Base-by-base conservation (phyloP, 805 yeast species). In the Wickerhamiella sergipiensis region DNA sequence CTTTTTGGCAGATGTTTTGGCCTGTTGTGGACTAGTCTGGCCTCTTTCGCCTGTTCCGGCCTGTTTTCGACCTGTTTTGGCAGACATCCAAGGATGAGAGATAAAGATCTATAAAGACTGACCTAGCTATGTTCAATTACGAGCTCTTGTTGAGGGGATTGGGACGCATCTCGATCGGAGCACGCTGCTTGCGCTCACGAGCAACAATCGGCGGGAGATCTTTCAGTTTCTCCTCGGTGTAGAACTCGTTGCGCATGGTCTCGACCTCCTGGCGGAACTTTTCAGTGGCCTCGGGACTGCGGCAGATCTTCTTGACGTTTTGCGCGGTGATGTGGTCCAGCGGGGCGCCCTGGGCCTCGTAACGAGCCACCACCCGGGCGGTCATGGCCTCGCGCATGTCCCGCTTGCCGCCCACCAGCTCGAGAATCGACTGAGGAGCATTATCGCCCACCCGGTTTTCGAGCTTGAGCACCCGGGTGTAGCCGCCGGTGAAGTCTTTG, bases 371-470 rank as follows among this genome's bases (percentile, higher is more conserved):
- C 3, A 79, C 73, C 65, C 85, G 78, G n/a, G 95, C 95, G 8
- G 79, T 74, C 60, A 78, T 69, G 79, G 94, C 84, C 56, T 79
- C 75, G 59, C 81, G 78, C 73, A 85, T 75, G 63, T 86, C 95
- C 53, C 78, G 70, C 63, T 71, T 67, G 3, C 81, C 79, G 59
- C 85, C 95, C 1, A 90, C 94, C 46, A 92, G 71, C 67, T 92
- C 98, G 50, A 92, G 62, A 8, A 89, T 80, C 0, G 92, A 81
- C 73, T 85, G 92, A 31, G 89, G 89, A 0, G 97, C 95, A 54
- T 80, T 83, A 64, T 92, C 98, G 51, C 92, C 89, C 46, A 82
- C 66, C 57, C 97, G 75, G 17, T 89, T 87, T 66, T 92, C 97
- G 54, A 92, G 71, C 58, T 77, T 81, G 55, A 88, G 69, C 50